Percentiles rank a stretch among this genome's conserved stretches.
Conservation (phyloP, 495 filamentous ascomycete genomes). For the Daldinia bambusicola region DNA sequence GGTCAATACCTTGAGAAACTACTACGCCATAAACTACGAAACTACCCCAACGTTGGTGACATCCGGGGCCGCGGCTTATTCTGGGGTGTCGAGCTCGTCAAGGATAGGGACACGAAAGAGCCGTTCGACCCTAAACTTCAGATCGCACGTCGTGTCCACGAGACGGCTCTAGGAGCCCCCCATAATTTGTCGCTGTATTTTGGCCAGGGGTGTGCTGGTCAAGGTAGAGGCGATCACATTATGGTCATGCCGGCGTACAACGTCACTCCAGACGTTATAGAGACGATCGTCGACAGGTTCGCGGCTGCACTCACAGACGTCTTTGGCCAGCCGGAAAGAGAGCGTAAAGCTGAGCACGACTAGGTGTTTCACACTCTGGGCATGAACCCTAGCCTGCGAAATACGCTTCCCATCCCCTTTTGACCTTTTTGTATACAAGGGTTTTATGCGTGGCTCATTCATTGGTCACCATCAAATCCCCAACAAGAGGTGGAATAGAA, state of each 20-base stretch:
- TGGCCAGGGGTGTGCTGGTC: conserved; percentile 73
- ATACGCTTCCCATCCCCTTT: neutral
- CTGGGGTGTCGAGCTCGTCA: conserved; percentile 70
- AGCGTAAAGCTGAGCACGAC: neutral
- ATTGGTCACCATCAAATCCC: neutral
- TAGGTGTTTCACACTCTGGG: neutral
- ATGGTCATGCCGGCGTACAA: conserved; percentile 81
- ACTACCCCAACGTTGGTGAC: conserved; percentile 68
- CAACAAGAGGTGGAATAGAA: neutral
- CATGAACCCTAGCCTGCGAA: neutral
- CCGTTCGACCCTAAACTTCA: conserved; percentile 57
- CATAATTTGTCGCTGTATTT: conserved; percentile 77
- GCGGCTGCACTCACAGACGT: conserved; percentile 24
- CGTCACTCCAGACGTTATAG: conserved; percentile 68
- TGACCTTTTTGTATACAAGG: neutral
- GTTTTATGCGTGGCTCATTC: neutral
- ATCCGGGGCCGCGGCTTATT: conserved; percentile 73
- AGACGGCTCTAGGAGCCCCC: conserved; percentile 60
- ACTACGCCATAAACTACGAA: conserved; percentile 56
- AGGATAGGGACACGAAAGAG: conserved; percentile 58
- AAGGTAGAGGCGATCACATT: conserved; percentile 76
- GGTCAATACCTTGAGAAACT: conserved; percentile 60
- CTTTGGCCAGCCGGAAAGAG: conserved; percentile 24
- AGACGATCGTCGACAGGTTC: conserved; percentile 57
- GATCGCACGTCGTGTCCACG: conserved; percentile 62